Conservation (phyloP, 2,329 filamentous ascomycete genomes). For the Calonectria hongkongensis region DNA sequence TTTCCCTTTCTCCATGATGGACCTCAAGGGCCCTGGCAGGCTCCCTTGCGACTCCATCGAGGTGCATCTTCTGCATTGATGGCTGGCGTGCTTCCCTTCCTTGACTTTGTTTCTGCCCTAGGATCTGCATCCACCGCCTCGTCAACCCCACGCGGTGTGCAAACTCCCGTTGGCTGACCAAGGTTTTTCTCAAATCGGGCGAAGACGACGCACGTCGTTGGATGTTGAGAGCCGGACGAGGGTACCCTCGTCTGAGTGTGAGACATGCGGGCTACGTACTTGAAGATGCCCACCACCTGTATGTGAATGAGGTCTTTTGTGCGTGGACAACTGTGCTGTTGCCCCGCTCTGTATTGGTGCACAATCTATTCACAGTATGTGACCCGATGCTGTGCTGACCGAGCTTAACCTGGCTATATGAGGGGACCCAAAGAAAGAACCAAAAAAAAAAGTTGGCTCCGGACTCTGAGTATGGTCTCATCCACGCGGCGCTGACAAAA, state of each 20-base stretch:
- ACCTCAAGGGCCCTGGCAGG: not conserved
- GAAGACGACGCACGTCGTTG: slow-evolving; percentile 11
- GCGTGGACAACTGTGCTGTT: not conserved
- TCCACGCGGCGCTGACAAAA: slow-evolving; percentile 23
- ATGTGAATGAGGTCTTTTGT: slow-evolving; percentile 9
- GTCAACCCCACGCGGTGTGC: slow-evolving; percentile 29
- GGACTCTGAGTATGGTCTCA: slow-evolving; percentile 15
- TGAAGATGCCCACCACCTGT: not conserved
- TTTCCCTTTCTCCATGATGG: not conserved
- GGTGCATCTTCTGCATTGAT: slow-evolving; percentile 36
- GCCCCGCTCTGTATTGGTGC: not conserved
- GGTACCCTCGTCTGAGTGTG: slow-evolving; percentile 34
- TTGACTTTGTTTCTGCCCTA: slow-evolving; percentile 25
- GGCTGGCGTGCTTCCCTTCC: slow-evolving; percentile 14
- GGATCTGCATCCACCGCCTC: slow-evolving; percentile 31
- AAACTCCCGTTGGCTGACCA: slow-evolving; percentile 10
- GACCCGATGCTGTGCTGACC: not conserved
- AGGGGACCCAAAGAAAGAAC: not conserved
- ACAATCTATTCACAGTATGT: slow-evolving; percentile 14
- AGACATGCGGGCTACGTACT: slow-evolving; percentile 27
- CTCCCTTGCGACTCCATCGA: slow-evolving; percentile 26
- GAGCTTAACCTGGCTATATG: slow-evolving; percentile 4
- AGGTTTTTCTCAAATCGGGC: slow-evolving; percentile 17
- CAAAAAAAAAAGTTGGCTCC: not conserved
- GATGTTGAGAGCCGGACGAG: slow-evolving; percentile 14